These are phyloP conservation scores for Psilocybe sp. DNA, from an alignment of 768 basidiomycete genomes.

Conservation along the genomic window DNA sequence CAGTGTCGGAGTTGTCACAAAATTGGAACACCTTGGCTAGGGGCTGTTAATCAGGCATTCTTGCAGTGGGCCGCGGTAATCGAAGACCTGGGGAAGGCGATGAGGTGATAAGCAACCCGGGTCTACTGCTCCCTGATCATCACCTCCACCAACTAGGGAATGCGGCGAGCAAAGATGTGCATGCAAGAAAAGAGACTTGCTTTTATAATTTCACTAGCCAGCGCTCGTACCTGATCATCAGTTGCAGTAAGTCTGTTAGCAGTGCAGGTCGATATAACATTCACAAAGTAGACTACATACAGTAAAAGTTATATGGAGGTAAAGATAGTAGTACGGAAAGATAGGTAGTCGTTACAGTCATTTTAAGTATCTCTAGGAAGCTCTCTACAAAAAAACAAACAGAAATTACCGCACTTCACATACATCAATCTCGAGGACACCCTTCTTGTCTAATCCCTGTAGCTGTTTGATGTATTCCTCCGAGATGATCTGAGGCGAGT, in stretches of 20 bases:
- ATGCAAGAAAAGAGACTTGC: too few relatives aligned
- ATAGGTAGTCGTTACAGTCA: not conserved
- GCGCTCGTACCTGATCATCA: too few relatives aligned
- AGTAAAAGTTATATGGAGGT: too few relatives aligned
- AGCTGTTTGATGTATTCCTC: slow-evolving; percentile 18
- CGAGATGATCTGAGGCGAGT: slow-evolving; percentile 7
- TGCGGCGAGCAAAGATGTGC: too few relatives aligned
- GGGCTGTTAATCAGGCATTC: not conserved
- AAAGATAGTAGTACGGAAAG: too few relatives aligned
- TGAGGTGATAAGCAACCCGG: not conserved
- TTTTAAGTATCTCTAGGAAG: not conserved
- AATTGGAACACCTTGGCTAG: not conserved
- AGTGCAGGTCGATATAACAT: too few relatives aligned
- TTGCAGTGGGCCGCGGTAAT: slow-evolving; percentile 1
- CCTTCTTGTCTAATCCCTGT: slow-evolving; percentile 10
- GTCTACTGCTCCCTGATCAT: too few relatives aligned
- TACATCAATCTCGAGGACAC: slow-evolving; percentile 17
- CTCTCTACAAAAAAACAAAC: not conserved
- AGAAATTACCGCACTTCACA: slow-evolving; percentile 10
- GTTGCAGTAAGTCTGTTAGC: too few relatives aligned
- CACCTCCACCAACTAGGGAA: too few relatives aligned
- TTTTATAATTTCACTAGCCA: too few relatives aligned
- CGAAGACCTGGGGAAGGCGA: not conserved
- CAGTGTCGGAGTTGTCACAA: not conserved
- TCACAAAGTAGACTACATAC: too few relatives aligned